Base-by-base conservation (phyloP, 1,139 yeast species). In the Kluyveromyces marxianus region DNA sequence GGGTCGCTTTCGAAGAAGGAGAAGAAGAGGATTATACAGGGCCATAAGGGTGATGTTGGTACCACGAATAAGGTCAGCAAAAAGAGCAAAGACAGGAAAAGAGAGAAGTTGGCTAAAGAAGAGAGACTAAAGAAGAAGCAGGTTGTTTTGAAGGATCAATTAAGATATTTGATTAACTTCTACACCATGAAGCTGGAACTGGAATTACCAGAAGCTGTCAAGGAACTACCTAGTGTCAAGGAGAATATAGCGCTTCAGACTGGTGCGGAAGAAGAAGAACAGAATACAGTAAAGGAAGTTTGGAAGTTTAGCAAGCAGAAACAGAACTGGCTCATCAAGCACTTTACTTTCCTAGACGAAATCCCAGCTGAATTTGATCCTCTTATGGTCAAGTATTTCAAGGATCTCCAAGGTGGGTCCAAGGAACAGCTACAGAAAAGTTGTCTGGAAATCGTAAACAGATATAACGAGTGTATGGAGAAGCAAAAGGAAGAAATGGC, bases 301-400 rank as follows among this genome's bases (percentile, higher is more conserved):
- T 90, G 97, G 97, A 90, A 89, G 67, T 90, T 90, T 62, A 84
- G 95, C 48, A 90, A 90, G 60, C 95, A 86, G 68, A 89, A 90
- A 55, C 97, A 90, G 63, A 89, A 88, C 61, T 90, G 97, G 97
- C 73, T 90, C 44, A 66, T 89, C 52, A 83, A 83, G 58, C 82
- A 88, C 64, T 68, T 86, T 41, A 74, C 72, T 50, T 54, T 60
- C 34, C 74, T 83, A 21, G 85, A 83, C 1, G 71, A 67, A 1
- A 69, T 74, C 2, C 89, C 86, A 56, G 76, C 73, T 41, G 69
- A 63, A 2, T 79, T 80, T 37, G 55, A 64, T 46, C 51, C 50
- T 7, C 46, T 64, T 29, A 63, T 89, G 49, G 55, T 72, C 24
- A 63, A 64, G 7, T 90, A 90, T 59, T 66, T 88, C 42, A 74